Evolutionary conservation across 306 rosid species (phyloP), one percentile per base, ranked within the genome.

Genomic region (Pyrus communis): DNA sequence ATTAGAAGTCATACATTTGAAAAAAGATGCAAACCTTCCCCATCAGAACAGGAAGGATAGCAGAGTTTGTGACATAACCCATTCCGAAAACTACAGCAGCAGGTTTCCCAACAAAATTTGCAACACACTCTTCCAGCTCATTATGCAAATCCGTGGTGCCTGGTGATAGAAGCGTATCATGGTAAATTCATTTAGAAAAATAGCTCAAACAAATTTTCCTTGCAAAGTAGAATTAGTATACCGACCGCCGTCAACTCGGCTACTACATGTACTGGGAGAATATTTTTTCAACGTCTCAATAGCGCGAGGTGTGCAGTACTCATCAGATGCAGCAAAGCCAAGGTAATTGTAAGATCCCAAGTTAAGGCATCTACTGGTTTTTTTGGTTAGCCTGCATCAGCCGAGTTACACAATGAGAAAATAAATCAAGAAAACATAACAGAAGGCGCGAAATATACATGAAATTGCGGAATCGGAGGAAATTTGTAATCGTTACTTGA

Each of bases 331-430:
- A 63, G 98, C 98, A 83, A 93, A 93, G 27, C 98, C 98, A 70
- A 93, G 92, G 84, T 93, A 93, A 76, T 93, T 93, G 83, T 93
- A 93, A 4, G 98, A 93, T 70, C 98, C 98, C 90, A 93, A 85
- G 86, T 93, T 93, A 65, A 93, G 92, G 75, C 98, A 93, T 74
- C 92, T 83, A 45, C 89, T 89, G 42, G 49, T 40, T 25, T 88
- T 93, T 17, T 77, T 46, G 11, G 97, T 91, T 60, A 94, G 90
- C 76, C 98, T 93, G 86, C 87, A 85, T 70, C 55, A 77, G 11
- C 43, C 68, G 11, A 22, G 25, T 9, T 14, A 80, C 27, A 42
- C 30, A 1, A 30, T 9, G 33, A 71, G 2, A 45, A 22, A 0
- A 74, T 3, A 62, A 28, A 74, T 13, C 23, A 63, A 40, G 19